phyloP scores from a whole-genome alignment of 495 filamentous ascomycete genomes.

The Penicillium canariense region DNA sequence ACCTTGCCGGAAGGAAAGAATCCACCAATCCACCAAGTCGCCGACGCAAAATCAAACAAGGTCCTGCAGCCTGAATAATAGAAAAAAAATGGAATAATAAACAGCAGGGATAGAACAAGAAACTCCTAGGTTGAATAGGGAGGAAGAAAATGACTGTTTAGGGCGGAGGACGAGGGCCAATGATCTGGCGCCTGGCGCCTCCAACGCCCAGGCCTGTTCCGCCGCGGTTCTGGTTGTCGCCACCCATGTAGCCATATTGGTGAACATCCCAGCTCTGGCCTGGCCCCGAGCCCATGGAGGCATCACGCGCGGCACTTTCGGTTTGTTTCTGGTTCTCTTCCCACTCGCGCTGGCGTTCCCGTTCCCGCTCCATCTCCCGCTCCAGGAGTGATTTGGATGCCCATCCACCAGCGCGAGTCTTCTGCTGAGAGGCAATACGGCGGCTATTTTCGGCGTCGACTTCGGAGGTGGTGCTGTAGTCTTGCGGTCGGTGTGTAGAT shows the following conservation, averaged over 20 bases:
- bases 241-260: slow-evolving; percentile 84
- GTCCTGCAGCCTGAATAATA: background rate
- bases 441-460: slow-evolving; percentile 68
- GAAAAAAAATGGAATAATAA: slow-evolving; percentile 3
- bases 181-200: slow-evolving; percentile 73
- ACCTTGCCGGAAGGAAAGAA: background rate
- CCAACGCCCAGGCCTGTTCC: slow-evolving; percentile 65
- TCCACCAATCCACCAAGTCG: slow-evolving; percentile 12
- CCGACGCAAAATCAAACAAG: slow-evolving; percentile 17
- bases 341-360: slow-evolving; percentile 92
- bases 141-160: slow-evolving; percentile 15
- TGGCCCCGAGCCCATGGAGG: slow-evolving; percentile 52
- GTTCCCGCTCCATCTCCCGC: slow-evolving; percentile 93
- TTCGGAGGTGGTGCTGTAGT: slow-evolving; percentile 63
- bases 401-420: slow-evolving; percentile 74
- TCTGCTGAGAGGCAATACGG: slow-evolving; percentile 58
- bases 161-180: slow-evolving; percentile 69
- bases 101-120: background rate
- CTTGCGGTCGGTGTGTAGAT: slow-evolving; percentile 41
- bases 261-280: slow-evolving; percentile 75
- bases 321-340: slow-evolving; percentile 83
- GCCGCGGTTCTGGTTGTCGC: slow-evolving; percentile 78
- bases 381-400: slow-evolving; percentile 81
- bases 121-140: slow-evolving; percentile 7
- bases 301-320: slow-evolving; percentile 49